Evolutionary conservation across 306 rosid genomes (phyloP).

Genomic region (Lablab purpureus): DNA sequence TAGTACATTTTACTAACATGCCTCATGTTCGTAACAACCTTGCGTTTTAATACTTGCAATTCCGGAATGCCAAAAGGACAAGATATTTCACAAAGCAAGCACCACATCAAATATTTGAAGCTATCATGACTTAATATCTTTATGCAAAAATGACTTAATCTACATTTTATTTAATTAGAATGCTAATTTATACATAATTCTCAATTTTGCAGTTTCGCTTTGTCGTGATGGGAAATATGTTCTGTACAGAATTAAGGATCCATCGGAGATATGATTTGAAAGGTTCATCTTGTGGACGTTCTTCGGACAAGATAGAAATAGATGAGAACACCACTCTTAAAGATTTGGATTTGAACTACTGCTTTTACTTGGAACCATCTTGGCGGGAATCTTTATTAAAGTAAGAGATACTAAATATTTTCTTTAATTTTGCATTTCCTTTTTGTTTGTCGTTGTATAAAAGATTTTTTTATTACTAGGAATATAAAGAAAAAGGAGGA

Average conservation of each 20-base stretch:
- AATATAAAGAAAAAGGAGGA: conserved; percentile 28
- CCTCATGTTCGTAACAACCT: neutral
- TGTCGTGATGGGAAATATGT: conserved; percentile 99
- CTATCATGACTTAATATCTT: conserved; percentile 34
- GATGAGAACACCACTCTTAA: conserved; percentile 96
- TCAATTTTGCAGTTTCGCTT: conserved; percentile 86
- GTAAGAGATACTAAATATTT: conserved; percentile 59
- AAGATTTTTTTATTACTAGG: conserved; percentile 4
- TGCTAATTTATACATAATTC: conserved; percentile 40
- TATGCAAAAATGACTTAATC: conserved; percentile 31
- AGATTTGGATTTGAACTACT: conserved; percentile 91
- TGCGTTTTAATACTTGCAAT: conserved; percentile 15
- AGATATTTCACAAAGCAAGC: conserved; percentile 19
- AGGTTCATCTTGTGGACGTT: conserved; percentile 98
- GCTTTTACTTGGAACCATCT: conserved; percentile 94
- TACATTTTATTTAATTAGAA: conserved; percentile 41
- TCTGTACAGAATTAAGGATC: conserved; percentile 97
- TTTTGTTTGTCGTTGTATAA: conserved; percentile 10
- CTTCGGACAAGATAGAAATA: conserved; percentile 95
- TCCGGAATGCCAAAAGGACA: conserved; percentile 23
- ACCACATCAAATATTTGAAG: conserved; percentile 20
- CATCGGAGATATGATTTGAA: conserved; percentile 94
- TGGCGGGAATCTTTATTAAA: conserved; percentile 85
- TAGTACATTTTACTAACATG: neutral
- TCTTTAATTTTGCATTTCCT: conserved; percentile 1